Conservation (phyloP, 225 moss, liverwort and hornwort species). For the Pseudoscleropodium purum region DNA sequence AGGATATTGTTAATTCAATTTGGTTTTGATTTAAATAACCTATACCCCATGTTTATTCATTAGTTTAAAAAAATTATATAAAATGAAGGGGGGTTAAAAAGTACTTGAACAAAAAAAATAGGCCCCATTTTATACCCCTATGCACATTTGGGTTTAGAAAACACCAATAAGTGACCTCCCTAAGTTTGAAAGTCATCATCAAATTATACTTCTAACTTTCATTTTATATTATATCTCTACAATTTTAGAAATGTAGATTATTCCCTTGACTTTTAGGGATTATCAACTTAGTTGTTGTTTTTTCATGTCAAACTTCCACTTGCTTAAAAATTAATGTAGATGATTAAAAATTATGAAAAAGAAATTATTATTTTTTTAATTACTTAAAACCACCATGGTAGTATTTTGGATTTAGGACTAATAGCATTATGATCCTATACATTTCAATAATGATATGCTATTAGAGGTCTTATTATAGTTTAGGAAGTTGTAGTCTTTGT, state of each 20-base stretch:
- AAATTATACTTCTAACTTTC: background rate
- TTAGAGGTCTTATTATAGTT: too few relatives aligned
- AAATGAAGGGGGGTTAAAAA: background rate
- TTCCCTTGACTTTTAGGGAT: fast-evolving
- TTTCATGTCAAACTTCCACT: background rate
- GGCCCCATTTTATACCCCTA: background rate
- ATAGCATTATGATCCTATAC: background rate
- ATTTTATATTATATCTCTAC: background rate
- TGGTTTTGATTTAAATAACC: background rate
- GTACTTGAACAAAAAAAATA: background rate
- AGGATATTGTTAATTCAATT: background rate
- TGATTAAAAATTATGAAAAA: background rate
- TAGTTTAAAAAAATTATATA: background rate
- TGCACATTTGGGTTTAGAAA: background rate
- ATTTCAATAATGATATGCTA: background rate
- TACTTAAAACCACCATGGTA: background rate
- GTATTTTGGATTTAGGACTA: background rate
- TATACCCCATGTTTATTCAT: background rate
- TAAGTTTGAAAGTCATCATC: background rate
- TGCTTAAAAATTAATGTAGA: background rate
- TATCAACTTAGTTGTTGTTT: background rate
- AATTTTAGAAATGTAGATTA: background rate
- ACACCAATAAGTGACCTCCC: background rate
- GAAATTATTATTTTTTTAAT: background rate
- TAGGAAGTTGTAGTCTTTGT: too few relatives aligned